These are phyloP conservation scores for Casuarina cunninghamiana DNA, from an alignment of 306 rosid genomes.

Conservation along the genomic window DNA sequence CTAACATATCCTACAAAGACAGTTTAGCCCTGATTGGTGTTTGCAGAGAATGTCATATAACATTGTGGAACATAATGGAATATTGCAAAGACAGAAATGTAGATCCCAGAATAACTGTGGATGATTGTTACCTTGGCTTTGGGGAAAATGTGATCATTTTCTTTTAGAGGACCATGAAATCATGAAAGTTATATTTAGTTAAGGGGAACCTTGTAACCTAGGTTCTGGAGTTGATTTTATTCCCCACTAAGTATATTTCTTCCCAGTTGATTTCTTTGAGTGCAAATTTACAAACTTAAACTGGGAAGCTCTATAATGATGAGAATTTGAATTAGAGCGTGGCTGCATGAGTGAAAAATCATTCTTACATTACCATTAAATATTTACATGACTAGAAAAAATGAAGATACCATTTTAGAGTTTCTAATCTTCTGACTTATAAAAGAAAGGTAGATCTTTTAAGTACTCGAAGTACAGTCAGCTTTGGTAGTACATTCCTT, in stretches of 20 bases:
- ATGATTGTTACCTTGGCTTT: not conserved
- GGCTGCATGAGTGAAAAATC: not conserved
- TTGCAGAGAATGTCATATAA: not conserved
- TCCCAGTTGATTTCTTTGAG: not conserved
- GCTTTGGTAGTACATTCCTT: not conserved
- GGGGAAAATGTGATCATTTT: not conserved
- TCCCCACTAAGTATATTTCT: not conserved
- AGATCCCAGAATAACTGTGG: not conserved
- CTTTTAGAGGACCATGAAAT: not conserved
- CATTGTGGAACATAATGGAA: too few species aligned
- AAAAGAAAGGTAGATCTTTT: not conserved
- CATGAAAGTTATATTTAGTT: not conserved
- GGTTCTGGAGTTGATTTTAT: not conserved
- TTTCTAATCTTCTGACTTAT: not conserved
- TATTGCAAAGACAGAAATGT: not conserved
- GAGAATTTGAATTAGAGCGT: not conserved
- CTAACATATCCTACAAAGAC: not conserved
- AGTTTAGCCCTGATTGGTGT: not conserved
- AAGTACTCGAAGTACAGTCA: not conserved
- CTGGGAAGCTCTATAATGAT: not conserved
- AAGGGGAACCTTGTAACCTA: not conserved
- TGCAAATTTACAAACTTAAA: not conserved
- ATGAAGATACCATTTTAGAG: not conserved
- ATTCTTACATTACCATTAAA: not conserved
- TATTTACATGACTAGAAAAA: not conserved